Base-by-base conservation (phyloP, 2,329 filamentous ascomycete genomes). In the Cytospora piceae region DNA sequence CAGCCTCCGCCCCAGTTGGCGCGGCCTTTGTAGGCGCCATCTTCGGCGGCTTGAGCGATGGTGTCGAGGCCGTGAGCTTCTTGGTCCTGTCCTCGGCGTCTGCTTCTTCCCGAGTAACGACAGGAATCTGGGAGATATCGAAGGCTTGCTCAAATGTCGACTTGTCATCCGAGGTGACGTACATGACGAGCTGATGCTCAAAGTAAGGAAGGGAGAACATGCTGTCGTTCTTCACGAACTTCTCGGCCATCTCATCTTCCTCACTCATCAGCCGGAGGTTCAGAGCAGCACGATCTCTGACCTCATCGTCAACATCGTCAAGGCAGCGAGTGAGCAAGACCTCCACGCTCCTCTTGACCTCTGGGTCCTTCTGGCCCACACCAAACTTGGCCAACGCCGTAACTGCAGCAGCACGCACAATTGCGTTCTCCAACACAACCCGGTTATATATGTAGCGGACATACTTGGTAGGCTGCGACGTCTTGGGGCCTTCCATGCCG, bases 391-490 rank as follows among this genome's bases (percentile, higher is more conserved):
- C 93, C 69, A 99, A 81, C 3, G 95, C 95, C 29, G 95, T 98
- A 29, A 98, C 96, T 61, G 95, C 95, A 12, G 95, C 94, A 58
- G 95, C 95, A 71, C 95, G 87, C 24, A 99, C 94, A 69, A 97
- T 93, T 51, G 95, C 93, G 75, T 99, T 99, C 79, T 99, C 95
- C 61, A 99, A 82, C 20, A 99, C 95, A 27, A 99, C 94, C 67
- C 95, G 88, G 82, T 99, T 99, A 83, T 99, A 99, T 75, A 99
- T 99, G 79, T 98, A 99, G 65, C 95, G 92, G 72, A 99, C 97
- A 77, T 97, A 99, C 84, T 99, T 98, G 64, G 95, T 98, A 0
- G 95, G 95, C 73, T 97, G 92, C 20, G 92, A 89, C 3, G 94
- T 97, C 81, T 95, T 96, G 69, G 95, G 95, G 0, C 95, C 95